Base-by-base conservation (phyloP, 23 red algal genomes). In the Gracilariopsis chorda region DNA sequence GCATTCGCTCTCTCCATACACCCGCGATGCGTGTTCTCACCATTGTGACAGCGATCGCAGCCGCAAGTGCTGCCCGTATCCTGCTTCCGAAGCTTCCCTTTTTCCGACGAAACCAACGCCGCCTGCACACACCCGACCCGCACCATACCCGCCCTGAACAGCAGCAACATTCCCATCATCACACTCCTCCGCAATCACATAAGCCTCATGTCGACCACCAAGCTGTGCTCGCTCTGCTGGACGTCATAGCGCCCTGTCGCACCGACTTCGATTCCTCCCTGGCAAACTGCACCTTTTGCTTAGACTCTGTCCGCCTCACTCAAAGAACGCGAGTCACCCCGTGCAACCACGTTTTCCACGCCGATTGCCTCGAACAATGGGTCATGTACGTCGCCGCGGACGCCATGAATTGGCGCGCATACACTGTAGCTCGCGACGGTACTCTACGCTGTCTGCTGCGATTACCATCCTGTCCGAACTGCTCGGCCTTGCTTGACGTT, bases 221-320 rank as follows among this genome's bases (percentile, higher is more conserved):
- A n/a, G n/a, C n/a, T 35, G 48, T 80, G 4, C 55, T 80, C 17
- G 52, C 76, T 35, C 24, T 44, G 76, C 48, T 80, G 16, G 52
- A 80, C 32, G 13, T 49, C 16, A 24, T 58, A 20, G 76, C 76
- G 7, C 76, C 46, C 21, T 23, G 2, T 8, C 23, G n/a, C 48
- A 49, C 37, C 13, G 14, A 7, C 36, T 39, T 41, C 7, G 2
- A 55, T 9, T 47, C 40, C 12, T 19, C 7, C 11, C 39, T n/a
- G n/a, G 37, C 3, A 36, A 73, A 44, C n/a, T 80, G 76, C 48
- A 57, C 76, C 45, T 57, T 80, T 80, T 80, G 76, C 17, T n/a
- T 80, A 27, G 76, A 80, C 1, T 10, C 52, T 17, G 35, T 80
- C 19, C 0, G 39, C 11, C 24, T 41, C 1, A 34, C 39, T 55